phyloP scores from a whole-genome alignment of 2,329 filamentous ascomycete species.

The Biscogniauxia marginata region DNA sequence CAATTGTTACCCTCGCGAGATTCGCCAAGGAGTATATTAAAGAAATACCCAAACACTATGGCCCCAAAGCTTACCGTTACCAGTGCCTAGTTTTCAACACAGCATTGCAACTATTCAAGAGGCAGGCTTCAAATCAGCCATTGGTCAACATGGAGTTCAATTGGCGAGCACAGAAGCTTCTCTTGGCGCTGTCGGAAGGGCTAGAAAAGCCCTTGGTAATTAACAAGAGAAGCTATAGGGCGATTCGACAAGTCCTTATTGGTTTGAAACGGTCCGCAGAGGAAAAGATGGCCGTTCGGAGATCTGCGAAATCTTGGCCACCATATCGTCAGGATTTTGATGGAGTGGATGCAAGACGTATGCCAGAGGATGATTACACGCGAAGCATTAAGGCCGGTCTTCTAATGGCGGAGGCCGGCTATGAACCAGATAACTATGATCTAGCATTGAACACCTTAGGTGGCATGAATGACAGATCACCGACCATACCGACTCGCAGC shows the following conservation, averaged over 20 bases:
- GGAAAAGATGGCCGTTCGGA: constrained; percentile 48
- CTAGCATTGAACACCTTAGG: constrained; percentile 51
- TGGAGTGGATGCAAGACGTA: constrained; percentile 56
- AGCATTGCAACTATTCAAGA: constrained; percentile 37
- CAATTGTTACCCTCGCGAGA: constrained; percentile 30
- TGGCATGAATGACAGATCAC: constrained; percentile 49
- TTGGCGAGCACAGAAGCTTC: constrained; percentile 57
- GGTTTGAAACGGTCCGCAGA: constrained; percentile 51
- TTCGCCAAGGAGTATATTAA: constrained; percentile 32
- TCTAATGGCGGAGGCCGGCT: constrained; percentile 57
- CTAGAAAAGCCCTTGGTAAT: constrained; percentile 51
- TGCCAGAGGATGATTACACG: constrained; percentile 52
- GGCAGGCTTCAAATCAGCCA: constrained; percentile 34
- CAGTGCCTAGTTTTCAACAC: constrained; percentile 41
- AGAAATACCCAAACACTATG: constrained; percentile 17
- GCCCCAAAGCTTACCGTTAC: constrained; percentile 22
- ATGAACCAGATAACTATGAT: constrained; percentile 46
- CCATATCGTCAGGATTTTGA: constrained; percentile 58
- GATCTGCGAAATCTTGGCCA: constrained; percentile 56
- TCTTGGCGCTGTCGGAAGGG: constrained; percentile 51
- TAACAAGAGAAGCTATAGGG: constrained; percentile 49
- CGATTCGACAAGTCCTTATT: constrained; percentile 53
- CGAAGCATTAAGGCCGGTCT: constrained; percentile 52
- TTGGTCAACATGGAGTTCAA: constrained; percentile 43
- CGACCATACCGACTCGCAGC: constrained; percentile 55